Percentiles rank a stretch among this genome's conserved stretches.
These are phyloP conservation scores for Starmerella roubikii DNA, from an alignment of 805 yeast species.

Conservation along the genomic window DNA sequence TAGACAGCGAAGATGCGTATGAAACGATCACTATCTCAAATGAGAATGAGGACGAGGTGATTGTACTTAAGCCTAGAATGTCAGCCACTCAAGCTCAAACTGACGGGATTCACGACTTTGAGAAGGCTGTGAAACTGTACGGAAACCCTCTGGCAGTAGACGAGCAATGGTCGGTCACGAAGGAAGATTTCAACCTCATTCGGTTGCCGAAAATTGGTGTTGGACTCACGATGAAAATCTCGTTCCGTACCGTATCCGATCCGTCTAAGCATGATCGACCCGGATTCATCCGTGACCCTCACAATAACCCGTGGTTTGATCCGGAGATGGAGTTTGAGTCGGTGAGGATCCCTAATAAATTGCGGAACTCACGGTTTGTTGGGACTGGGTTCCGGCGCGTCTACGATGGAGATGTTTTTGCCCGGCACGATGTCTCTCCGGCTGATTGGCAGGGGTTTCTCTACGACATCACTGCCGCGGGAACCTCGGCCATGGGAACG, in stretches of 20 bases:
- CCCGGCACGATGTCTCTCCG: conserved; percentile 1
- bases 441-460: conserved; percentile 2
- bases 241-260: background rate
- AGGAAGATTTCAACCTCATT: background rate
- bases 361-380: background rate
- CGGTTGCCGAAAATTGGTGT: background rate
- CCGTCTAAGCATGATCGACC: background rate
- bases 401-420: background rate
- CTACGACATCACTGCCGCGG: background rate
- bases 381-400: background rate
- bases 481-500: background rate
- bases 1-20: too few relatives aligned
- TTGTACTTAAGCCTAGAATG: too few relatives aligned
- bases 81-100: too few relatives aligned
- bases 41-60: too few relatives aligned
- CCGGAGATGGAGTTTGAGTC: background rate
- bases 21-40: too few relatives aligned
- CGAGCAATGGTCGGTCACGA: background rate
- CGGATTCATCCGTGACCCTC: background rate
- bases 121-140: background rate
- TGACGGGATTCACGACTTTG: background rate
- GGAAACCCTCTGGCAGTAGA: conserved; percentile 1
- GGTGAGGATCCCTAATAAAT: background rate
- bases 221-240: background rate
- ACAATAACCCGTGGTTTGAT: background rate